These are phyloP conservation scores for Penicilliopsis zonata DNA, from an alignment of 495 filamentous ascomycete genomes.

Conservation along the genomic window DNA sequence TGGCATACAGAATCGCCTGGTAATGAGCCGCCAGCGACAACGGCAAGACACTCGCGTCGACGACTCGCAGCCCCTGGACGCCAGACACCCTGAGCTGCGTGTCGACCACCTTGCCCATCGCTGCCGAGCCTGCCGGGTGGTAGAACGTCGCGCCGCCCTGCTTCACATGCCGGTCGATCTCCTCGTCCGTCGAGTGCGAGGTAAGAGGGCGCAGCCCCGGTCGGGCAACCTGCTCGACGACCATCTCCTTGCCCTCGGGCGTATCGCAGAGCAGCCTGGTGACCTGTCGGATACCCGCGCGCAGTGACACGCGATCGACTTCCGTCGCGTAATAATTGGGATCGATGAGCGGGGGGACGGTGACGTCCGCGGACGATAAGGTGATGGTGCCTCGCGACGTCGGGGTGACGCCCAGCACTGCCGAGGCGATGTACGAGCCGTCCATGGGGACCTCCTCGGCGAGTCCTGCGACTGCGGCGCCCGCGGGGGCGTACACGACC, in stretches of 20 bases:
- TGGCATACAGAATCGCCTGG: constrained; percentile 21
- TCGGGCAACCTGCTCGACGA: constrained; percentile 11
- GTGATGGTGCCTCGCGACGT: constrained; percentile 31
- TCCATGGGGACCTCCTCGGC: constrained; percentile 18
- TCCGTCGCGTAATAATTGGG: constrained; percentile 30
- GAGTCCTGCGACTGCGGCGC: constrained; percentile 3
- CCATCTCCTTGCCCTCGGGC: constrained; percentile 7
- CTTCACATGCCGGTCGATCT: constrained; percentile 14
- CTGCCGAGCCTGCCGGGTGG: constrained; percentile 18
- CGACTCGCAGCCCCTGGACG: constrained; percentile 22
- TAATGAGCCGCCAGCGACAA: constrained; percentile 17
- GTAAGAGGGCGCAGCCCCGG: constrained; percentile 8
- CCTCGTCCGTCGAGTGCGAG: constrained; percentile 13
- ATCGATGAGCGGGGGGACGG: constrained; percentile 22
- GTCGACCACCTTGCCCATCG: constrained; percentile 32
- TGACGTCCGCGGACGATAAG: constrained; percentile 17
- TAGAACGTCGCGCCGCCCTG: constrained; percentile 13
- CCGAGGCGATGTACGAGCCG: constrained; percentile 21
- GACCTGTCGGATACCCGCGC: constrained; percentile 10
- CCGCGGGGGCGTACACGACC: constrained; percentile 17
- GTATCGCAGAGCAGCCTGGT: constrained; percentile 8
- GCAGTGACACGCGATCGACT: constrained; percentile 15
- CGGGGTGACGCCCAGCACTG: constrained; percentile 17
- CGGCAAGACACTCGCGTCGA: constrained; percentile 28
- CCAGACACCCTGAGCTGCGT: constrained; percentile 22